Evolutionary conservation across 805 yeast species (phyloP).

Genomic region (Isabelozyma heimii): DNA sequence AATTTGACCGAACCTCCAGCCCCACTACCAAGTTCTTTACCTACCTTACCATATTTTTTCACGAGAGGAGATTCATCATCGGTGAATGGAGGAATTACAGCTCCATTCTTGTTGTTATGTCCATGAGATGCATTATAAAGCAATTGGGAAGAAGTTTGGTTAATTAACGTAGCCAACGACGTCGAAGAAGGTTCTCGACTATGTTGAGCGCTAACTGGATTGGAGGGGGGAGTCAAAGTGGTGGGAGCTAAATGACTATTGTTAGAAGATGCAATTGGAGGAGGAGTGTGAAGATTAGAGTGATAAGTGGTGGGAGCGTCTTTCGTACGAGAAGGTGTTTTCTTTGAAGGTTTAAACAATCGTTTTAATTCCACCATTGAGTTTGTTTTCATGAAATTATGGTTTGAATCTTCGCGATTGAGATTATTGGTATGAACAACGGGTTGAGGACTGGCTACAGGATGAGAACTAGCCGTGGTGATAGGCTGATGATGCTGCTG

Average conservation of each 20-base stretch:
- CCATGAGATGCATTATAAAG: slow-evolving; percentile 35
- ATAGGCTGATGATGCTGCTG: slow-evolving; percentile 9
- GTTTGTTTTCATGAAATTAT: slow-evolving; percentile 31
- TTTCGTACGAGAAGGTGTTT: slow-evolving; percentile 15
- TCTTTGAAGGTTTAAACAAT: slow-evolving; percentile 61
- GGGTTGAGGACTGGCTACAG: not conserved
- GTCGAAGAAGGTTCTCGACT: slow-evolving; percentile 33
- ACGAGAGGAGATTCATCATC: slow-evolving; percentile 55
- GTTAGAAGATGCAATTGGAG: slow-evolving; percentile 17
- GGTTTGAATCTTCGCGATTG: slow-evolving; percentile 23
- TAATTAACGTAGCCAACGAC: slow-evolving; percentile 33
- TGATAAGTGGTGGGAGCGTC: slow-evolving; percentile 13
- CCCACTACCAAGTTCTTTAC: slow-evolving; percentile 88
- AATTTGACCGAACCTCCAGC: slow-evolving; percentile 91
- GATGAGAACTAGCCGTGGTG: slow-evolving; percentile 4
- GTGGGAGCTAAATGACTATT: not conserved
- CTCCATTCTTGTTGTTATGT: slow-evolving; percentile 34
- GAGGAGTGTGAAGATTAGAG: slow-evolving; percentile 27
- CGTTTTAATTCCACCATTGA: slow-evolving; percentile 74
- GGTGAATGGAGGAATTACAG: slow-evolving; percentile 18
- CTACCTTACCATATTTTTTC: slow-evolving; percentile 76
- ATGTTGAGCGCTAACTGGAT: slow-evolving; percentile 9
- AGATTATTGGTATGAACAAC: slow-evolving; percentile 1
- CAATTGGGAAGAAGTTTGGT: slow-evolving; percentile 36
- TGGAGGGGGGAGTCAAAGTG: slow-evolving; percentile 1